These are phyloP conservation scores for Ilex asprella DNA, from an alignment of 257 asterid genomes.

Conservation along the genomic window DNA sequence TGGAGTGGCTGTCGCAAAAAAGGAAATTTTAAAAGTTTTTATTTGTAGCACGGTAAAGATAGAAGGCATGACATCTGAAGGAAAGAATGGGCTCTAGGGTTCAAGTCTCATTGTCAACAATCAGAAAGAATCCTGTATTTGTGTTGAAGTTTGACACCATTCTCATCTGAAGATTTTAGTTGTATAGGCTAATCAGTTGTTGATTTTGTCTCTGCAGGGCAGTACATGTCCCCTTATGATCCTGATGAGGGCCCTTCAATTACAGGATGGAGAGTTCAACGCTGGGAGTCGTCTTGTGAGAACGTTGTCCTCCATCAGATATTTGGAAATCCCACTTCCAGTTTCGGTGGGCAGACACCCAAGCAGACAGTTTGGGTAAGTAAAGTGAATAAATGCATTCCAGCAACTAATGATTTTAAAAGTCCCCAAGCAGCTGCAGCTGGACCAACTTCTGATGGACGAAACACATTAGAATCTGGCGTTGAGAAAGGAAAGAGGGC, in stretches of 20 bases:
- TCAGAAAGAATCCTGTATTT: neutral
- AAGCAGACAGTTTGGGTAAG: conserved; percentile 98
- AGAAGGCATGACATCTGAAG: too few relatives aligned
- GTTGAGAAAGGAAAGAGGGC: conserved; percentile 51
- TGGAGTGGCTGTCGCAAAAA: too few relatives aligned
- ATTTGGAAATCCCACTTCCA: conserved; percentile 86
- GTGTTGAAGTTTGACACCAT: neutral
- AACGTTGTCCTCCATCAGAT: conserved; percentile 95
- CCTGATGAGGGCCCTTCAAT: conserved; percentile 99
- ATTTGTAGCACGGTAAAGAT: too few relatives aligned
- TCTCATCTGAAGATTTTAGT: too few relatives aligned
- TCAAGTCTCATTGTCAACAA: too few relatives aligned
- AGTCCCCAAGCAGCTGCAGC: conserved; percentile 39
- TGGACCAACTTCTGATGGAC: conserved; percentile 43
- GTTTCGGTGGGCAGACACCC: conserved; percentile 81
- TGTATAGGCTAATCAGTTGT: neutral
- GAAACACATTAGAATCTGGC: conserved; percentile 49
- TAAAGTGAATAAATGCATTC: conserved; percentile 87
- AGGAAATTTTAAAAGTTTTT: too few relatives aligned
- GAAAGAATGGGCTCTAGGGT: too few relatives aligned
- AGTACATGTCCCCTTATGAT: conserved; percentile 99
- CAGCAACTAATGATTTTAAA: conserved; percentile 61
- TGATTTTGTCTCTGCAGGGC: conserved; percentile 57
- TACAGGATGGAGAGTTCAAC: conserved; percentile 98
- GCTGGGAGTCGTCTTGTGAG: conserved; percentile 98